Evolutionary conservation across 2,329 filamentous ascomycete genomes (phyloP).

Genomic region (Cadophora sp.): DNA sequence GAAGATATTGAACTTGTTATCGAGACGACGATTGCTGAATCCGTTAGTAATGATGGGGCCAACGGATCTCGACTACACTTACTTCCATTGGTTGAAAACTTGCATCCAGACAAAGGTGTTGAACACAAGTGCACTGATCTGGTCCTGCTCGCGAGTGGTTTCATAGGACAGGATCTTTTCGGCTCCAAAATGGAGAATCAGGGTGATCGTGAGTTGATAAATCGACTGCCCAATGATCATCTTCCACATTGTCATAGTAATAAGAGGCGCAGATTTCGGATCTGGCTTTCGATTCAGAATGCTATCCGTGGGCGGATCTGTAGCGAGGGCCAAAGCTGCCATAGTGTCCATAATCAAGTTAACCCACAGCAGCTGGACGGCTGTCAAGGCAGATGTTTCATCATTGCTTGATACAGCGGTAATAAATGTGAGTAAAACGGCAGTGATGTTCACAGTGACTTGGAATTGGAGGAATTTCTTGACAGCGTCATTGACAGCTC

Average conservation of each 20-base stretch:
- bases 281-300: slow-evolving; percentile 78
- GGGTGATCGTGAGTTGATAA: slow-evolving; percentile 82
- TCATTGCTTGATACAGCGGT: slow-evolving; percentile 70
- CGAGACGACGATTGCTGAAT: slow-evolving; percentile 81
- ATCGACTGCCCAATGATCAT: slow-evolving; percentile 95
- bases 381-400: slow-evolving; percentile 73
- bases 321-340: slow-evolving; percentile 77
- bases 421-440: slow-evolving; percentile 78
- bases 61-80: slow-evolving; percentile 50
- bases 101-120: slow-evolving; percentile 99
- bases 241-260: slow-evolving; percentile 97
- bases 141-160: slow-evolving; percentile 50
- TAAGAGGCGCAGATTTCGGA: slow-evolving; percentile 75
- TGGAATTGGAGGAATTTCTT: slow-evolving; percentile 63
- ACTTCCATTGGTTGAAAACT: slow-evolving; percentile 98
- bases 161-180: slow-evolving; percentile 65
- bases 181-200: slow-evolving; percentile 82
- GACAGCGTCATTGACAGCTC: slow-evolving; percentile 61
- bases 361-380: slow-evolving; percentile 84
- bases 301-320: slow-evolving; percentile 72
- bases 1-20: slow-evolving; percentile 96
- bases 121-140: slow-evolving; percentile 86
- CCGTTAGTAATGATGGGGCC: slow-evolving; percentile 34
- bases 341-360: slow-evolving; percentile 89
- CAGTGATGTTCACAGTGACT: slow-evolving; percentile 80